Evolutionary conservation across 768 basidiomycete genomes (phyloP), one percentile per base, ranked within the genome.

Genomic region (Lentinula edodes): DNA sequence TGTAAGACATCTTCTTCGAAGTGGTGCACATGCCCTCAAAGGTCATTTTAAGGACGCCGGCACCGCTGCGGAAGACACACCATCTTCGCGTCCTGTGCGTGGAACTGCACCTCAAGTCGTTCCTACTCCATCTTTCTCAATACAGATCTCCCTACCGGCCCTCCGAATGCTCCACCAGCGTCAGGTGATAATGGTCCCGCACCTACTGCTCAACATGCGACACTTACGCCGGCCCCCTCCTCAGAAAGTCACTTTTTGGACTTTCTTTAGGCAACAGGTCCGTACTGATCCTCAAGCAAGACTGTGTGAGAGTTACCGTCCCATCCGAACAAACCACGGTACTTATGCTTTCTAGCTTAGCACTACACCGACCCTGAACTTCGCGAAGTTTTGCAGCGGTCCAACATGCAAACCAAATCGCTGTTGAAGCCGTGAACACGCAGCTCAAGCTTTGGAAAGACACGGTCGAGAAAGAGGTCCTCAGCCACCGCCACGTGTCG

Each of bases 241-340:
- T 39, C 42, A 61, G 46, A 58, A 51, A 64, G 74, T 55, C 12
- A 35, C 61, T 2, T 70, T 87, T 63, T 71, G 80, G 41, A 75
- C 80, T 10, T 81, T 85, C 61, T 74, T 88, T 63, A 71, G 84
- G 52, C 80, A 81, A 8, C 84, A 89, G 63, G 66, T 89, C 16
- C 77, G 84, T 20, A 80, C 85, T 6, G 89, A 91, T 66, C 85
- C 89, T 28, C 88, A 90, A 67, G 83, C 88, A 16, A 80, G 86
- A 62, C 73, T 89, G 36, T 92, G 90, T 92, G 73, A 16, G 88
- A 70, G 13, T 16, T 61, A 34, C 38, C 36, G 23, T 35, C 51
- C 35, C 39, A 23, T 35, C 39, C 61, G 10, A 52, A 12, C 58
- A 13, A 53, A 45, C 39, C 34, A 12, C 12, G 20, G 64, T n/a